Evolutionary conservation across 2,329 filamentous ascomycete species (phyloP), one percentile per base, ranked within the genome.

Genomic region (Penicillium verrucosum): DNA sequence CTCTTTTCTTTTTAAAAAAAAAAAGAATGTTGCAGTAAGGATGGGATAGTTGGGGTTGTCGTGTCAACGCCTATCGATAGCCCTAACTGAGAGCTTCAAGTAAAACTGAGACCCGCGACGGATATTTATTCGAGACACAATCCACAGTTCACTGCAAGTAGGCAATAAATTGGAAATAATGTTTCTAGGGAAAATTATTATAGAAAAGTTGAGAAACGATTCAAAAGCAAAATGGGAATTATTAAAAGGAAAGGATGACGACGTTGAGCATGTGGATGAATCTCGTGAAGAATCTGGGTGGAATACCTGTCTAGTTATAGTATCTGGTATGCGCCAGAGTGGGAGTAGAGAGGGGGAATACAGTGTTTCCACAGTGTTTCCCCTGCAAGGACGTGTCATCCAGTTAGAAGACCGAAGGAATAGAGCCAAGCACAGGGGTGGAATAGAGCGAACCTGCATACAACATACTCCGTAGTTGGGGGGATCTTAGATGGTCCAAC

Each of bases 11-110:
- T 3, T 14, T 14, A 34, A 11, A 10, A 56, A 57, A 60, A 56
- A 57, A 59, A 68, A 61, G 67, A 72, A 71, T 70, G 68, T 61
- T 60, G 64, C 63, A 54, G 63, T 60, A 66, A 70, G 66, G 66
- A 71, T 71, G 69, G 65, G 66, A 71, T 71, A 65, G 65, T 63
- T 60, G 62, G 65, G 67, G 70, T 72, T 72, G 70, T 72, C 70
- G 68, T 69, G 70, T 72, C 69, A 71, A 72, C 68, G 62, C 63
- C 55, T 67, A 67, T 67, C 66, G 64, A 65, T 66, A 66, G 63
- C 64, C 64, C 64, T 66, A 65, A 66, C 63, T 62, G 63, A 58
- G 49, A 36, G 36, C 37, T 49, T 45, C 34, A 32, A 21, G 48
- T 2, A 30, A 47, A 30, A 55, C 41, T 65, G 64, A 66, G 57